Percentiles rank a stretch among this genome's conserved stretches.
Conservation (phyloP, 345 rosid genomes). For the Camelina neglecta region DNA sequence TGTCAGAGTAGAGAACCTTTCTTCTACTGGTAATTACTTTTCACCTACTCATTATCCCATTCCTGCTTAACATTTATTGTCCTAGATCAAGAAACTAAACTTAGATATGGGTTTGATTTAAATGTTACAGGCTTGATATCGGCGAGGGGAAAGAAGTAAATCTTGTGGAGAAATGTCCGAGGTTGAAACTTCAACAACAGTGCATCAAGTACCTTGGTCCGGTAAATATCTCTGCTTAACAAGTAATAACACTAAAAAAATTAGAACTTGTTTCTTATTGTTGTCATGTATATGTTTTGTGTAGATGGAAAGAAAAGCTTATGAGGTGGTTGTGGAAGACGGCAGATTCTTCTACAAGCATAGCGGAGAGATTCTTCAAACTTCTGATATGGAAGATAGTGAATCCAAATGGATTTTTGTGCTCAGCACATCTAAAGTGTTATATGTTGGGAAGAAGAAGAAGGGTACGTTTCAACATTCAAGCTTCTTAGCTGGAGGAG, state of each 20-base stretch:
- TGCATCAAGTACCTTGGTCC: conserved; percentile 97
- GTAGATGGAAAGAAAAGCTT: conserved; percentile 83
- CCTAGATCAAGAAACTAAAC: conserved; percentile 25
- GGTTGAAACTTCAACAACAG: conserved; percentile 78
- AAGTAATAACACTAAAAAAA: conserved; percentile 12
- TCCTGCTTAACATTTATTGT: neutral
- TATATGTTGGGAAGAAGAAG: conserved; percentile 81
- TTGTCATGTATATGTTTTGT: conserved; percentile 6
- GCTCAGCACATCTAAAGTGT: conserved; percentile 71
- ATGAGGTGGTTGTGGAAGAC: conserved; percentile 74
- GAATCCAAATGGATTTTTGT: conserved; percentile 94
- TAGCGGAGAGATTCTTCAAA: conserved; percentile 63
- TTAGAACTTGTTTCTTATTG: conserved; percentile 29
- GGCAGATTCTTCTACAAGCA: conserved; percentile 74
- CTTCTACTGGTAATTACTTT: conserved; percentile 81
- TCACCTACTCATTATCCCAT: neutral
- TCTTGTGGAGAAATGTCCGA: conserved; percentile 72
- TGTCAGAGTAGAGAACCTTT: conserved; percentile 94
- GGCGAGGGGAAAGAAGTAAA: conserved; percentile 93
- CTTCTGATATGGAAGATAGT: conserved; percentile 47
- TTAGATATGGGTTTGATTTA: conserved; percentile 22
- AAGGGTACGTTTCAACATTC: conserved; percentile 92
- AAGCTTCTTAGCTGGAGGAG: conserved; percentile 96
- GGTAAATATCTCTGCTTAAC: conserved; percentile 49
- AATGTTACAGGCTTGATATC: conserved; percentile 79